Percentiles rank a stretch among this genome's conserved stretches.
Conservation (phyloP, 2,329 filamentous ascomycete genomes). For the Colletotrichum liriopes region DNA sequence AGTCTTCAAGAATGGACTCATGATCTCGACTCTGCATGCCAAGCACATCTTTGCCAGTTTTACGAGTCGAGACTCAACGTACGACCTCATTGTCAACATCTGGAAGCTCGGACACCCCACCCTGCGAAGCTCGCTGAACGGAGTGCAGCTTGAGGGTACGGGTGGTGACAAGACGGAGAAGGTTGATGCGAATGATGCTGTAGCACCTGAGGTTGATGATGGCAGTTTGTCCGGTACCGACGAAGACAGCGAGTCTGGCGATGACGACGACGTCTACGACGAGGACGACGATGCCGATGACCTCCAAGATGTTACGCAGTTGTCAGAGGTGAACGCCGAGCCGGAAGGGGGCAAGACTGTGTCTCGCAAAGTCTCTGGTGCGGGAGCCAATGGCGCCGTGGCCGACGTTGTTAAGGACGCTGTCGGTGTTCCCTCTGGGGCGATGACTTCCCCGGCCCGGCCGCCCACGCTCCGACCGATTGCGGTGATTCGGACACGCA, state of each 20-base stretch:
- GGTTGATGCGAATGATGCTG: constrained; percentile 64
- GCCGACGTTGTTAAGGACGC: constrained; percentile 68
- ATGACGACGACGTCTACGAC: constrained; percentile 83
- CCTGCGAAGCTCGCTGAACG: constrained; percentile 91
- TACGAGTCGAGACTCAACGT: constrained; percentile 93
- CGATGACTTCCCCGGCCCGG: constrained; percentile 87
- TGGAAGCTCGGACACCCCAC: constrained; percentile 98
- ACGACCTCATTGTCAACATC: constrained; percentile 96
- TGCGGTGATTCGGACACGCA: constrained; percentile 85
- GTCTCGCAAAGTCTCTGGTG: constrained; percentile 81
- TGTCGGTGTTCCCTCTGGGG: constrained; percentile 58
- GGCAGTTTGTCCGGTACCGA: constrained; percentile 71
- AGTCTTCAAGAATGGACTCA: constrained; percentile 96
- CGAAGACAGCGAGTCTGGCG: constrained; percentile 71
- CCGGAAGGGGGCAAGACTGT: constrained; percentile 74
- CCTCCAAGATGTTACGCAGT: constrained; percentile 52
- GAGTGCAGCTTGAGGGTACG: constrained; percentile 84
- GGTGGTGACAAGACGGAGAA: constrained; percentile 95
- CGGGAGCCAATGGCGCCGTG: constrained; percentile 60
- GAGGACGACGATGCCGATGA: constrained; percentile 86
- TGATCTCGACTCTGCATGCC: constrained; percentile 95
- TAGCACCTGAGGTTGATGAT: constrained; percentile 53
- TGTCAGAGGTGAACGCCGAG: constrained; percentile 60
- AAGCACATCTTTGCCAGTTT: constrained; percentile 97
- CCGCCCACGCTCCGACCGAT: constrained; percentile 85